Base-by-base conservation (phyloP, 768 basidiomycete species). In the Tephrocybe sp. region DNA sequence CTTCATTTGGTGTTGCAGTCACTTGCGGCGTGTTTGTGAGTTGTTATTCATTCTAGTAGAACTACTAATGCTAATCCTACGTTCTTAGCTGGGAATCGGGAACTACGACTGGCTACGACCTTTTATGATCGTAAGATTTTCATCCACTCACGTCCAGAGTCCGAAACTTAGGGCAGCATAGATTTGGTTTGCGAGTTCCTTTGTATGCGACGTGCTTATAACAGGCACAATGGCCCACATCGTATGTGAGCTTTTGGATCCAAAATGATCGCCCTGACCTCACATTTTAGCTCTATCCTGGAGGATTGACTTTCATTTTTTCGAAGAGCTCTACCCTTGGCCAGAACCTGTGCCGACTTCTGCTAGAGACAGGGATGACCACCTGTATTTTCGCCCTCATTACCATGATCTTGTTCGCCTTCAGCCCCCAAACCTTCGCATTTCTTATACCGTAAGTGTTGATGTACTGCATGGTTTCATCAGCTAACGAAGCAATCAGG, bases 141-240 rank as follows among this genome's bases (percentile, higher is more conserved):
- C 3, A 26, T 26, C 26, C 26, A 26, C 4, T 26, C 7, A 26
- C 4, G 7, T 7, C 3, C 26, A 7, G 26, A 26, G 7, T 7
- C 4, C 26, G 26, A 26, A 26, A 26, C 7, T 26, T 19, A 48
- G 8, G 19, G 13, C 12, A 11, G 26, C 23, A n/a, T 42, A 63
- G 62, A 41, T 60, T 13, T 68, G 67, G 65, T 52, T 68, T 10
- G 54, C 56, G 1, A 54, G 58, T 5, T 64, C 62, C 39, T 53
- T 58, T 41, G 49, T 62, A 16, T 57, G 59, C 11, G 61, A 66
- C 45, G 35, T 65, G 3, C 45, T 67, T 13, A 62, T 68, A 23
- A 58, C 65, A 2, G 55, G 35, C 4, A 55, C 60, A 23, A 62
- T 67, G 58, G 45, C 63, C 23, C 55, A 49, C 40, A 60, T 65